These are phyloP conservation scores for Moricandia arvensis DNA, from an alignment of 345 rosid genomes.

Conservation along the genomic window DNA sequence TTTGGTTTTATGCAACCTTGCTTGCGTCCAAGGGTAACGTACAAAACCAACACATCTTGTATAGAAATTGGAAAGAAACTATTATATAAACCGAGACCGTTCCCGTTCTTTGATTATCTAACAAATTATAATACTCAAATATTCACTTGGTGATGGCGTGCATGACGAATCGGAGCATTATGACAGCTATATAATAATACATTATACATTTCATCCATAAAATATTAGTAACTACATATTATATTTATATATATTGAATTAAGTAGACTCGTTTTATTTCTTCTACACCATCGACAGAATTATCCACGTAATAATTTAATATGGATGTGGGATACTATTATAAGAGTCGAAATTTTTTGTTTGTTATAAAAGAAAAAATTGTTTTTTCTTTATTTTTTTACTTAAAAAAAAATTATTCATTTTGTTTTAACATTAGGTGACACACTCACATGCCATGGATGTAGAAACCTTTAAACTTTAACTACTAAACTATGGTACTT, in stretches of 20 bases:
- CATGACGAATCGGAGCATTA: not conserved
- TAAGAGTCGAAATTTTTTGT: too few relatives aligned
- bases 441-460: too few relatives aligned
- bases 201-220: not conserved
- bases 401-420: too few relatives aligned
- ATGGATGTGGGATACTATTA: not conserved
- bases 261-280: not conserved
- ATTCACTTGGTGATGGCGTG: not conserved
- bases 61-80: not conserved
- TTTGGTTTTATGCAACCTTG: not conserved
- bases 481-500: too few relatives aligned
- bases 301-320: not conserved
- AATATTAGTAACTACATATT: not conserved
- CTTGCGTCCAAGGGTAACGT: slow-evolving; percentile 3
- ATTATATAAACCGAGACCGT: not conserved
- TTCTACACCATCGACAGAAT: not conserved
- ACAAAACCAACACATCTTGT: slow-evolving; percentile 9
- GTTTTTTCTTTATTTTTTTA: too few relatives aligned
- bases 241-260: not conserved
- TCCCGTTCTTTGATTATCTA: not conserved
- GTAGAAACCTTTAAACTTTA: too few relatives aligned
- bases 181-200: not conserved
- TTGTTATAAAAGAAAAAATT: too few relatives aligned
- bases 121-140: not conserved
- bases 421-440: too few relatives aligned